Evolutionary conservation across 2,329 filamentous ascomycete species (phyloP), one percentile per base, ranked within the genome.

Genomic region (Sarocladium strictum): DNA sequence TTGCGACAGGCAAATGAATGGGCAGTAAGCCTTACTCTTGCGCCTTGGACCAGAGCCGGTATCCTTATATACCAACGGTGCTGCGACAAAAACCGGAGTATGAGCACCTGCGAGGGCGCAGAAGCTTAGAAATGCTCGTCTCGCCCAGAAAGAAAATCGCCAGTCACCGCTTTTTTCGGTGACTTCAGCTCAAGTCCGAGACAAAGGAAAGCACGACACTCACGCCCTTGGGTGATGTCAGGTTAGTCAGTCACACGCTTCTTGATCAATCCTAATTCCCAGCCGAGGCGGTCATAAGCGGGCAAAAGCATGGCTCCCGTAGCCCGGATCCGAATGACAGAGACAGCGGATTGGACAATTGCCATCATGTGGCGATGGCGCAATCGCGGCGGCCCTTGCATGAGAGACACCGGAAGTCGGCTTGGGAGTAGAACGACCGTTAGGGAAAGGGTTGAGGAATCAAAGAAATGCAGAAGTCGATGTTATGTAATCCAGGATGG

Each of bases 331-430:
- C 17, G 24, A 24, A 15, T 24, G 14, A 7, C 29, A 9, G 11
- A 15, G 5, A 12, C 15, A 45, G 21, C 17, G 43, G 43, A 49
- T 29, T 49, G 23, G 43, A 43, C 38, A 43, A 43, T 43, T 43
- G 38, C 9, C 43, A 49, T 49, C 38, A 32, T 49, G 43, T 49
- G 26, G 43, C 43, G 43, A 49, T 49, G 43, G 43, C 43, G 43
- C 43, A 49, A 49, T 49, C 43, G 43, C 23, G n/a, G 26, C 24
- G 43, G 3, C 23, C 43, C 43, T 49, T 49, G 23, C 43, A 49
- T 49, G 21, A 49, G n/a, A 23, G 23, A 32, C 43, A 19, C 21
- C 43, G 43, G 43, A 29, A 49, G 43, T 49, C 43, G 43, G 40
- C 9, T 14, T 11, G 3, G 43, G 24, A 29, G 29, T n/a, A 23